Percentiles rank a stretch among this genome's conserved stretches.
Conservation (phyloP, 2,329 filamentous ascomycete species). For the Blumeria hordei region DNA sequence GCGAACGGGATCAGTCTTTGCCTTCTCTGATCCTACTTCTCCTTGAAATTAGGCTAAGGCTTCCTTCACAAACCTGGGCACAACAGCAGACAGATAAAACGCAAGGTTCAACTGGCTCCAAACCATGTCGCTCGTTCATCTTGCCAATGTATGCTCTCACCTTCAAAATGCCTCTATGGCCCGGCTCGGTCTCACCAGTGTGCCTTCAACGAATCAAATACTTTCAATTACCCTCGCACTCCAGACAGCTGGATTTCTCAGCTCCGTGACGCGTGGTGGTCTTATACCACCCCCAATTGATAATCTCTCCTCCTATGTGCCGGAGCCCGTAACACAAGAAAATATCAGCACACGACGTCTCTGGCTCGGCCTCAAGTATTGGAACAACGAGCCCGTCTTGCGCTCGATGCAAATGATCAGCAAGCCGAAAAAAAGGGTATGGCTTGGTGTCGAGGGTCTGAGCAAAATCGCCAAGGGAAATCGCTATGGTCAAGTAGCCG, state of each 20-base stretch:
- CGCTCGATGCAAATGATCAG: conserved; percentile 36
- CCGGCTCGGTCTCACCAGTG: conserved; percentile 42
- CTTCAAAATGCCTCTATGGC: conserved; percentile 49
- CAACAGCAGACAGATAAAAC: too few species aligned
- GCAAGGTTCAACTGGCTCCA: not conserved
- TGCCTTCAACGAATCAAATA: conserved; percentile 42
- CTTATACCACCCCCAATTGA: conserved; percentile 28
- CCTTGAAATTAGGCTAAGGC: too few species aligned
- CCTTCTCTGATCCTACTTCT: too few species aligned
- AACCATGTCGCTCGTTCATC: conserved; percentile 49
- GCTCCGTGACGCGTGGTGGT: conserved; percentile 39
- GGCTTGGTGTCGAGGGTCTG: conserved; percentile 32
- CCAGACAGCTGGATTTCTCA: conserved; percentile 45
- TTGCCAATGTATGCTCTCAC: conserved; percentile 47
- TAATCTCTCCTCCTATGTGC: conserved; percentile 21
- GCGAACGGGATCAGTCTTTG: too few species aligned
- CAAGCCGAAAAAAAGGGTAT: conserved; percentile 43
- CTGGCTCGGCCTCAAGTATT: conserved; percentile 54
- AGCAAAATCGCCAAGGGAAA: conserved; percentile 32
- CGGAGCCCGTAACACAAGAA: conserved; percentile 26
- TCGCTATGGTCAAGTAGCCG: conserved; percentile 33
- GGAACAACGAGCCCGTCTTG: conserved; percentile 44
- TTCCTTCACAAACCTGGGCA: too few species aligned
- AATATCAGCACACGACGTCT: conserved; percentile 39
- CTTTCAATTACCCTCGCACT: conserved; percentile 37